Evolutionary conservation across 2,329 filamentous ascomycete genomes (phyloP).

Genomic region (Nemania sp.): DNA sequence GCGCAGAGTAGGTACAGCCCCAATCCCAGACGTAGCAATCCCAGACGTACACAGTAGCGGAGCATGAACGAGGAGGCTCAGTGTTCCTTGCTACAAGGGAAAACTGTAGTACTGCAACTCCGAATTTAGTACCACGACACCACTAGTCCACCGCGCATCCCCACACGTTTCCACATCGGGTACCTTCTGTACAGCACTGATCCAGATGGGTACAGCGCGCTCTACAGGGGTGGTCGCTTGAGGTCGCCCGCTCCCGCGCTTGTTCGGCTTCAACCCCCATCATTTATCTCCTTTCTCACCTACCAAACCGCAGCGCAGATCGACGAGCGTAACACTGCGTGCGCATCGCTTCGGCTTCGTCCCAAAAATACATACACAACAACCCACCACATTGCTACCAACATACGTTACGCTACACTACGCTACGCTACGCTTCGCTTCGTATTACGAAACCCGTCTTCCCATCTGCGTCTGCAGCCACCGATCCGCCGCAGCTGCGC

Average conservation of each 20-base stretch:
- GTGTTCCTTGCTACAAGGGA: conserved; percentile 8
- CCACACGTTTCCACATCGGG: conserved; percentile 23
- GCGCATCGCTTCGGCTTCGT: conserved; percentile 40
- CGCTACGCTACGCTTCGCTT: too few relatives aligned
- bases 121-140: conserved; percentile 30
- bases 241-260: conserved; percentile 33
- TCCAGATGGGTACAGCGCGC: conserved; percentile 15
- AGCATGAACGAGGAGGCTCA: conserved; percentile 8
- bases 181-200: conserved; percentile 13
- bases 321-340: conserved; percentile 40
- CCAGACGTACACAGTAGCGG: conserved; percentile 6
- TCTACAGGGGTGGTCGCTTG: conserved; percentile 28
- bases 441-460: conserved; percentile 33
- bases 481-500: conserved; percentile 38
- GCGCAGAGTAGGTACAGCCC: conserved; percentile 11
- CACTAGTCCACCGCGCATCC: conserved; percentile 2
- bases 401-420: conserved; percentile 25
- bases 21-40: conserved; percentile 19
- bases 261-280: conserved; percentile 40
- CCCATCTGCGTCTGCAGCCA: conserved; percentile 37
- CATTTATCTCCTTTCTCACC: conserved; percentile 36
- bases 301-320: conserved; percentile 31
- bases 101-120: conserved; percentile 18
- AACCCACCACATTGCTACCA: conserved; percentile 23
- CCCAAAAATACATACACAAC: conserved; percentile 37